Evolutionary conservation across 2,329 filamentous ascomycete species (phyloP), one percentile per base, ranked within the genome.

Genomic region (Coniochaeta hoffmannii): DNA sequence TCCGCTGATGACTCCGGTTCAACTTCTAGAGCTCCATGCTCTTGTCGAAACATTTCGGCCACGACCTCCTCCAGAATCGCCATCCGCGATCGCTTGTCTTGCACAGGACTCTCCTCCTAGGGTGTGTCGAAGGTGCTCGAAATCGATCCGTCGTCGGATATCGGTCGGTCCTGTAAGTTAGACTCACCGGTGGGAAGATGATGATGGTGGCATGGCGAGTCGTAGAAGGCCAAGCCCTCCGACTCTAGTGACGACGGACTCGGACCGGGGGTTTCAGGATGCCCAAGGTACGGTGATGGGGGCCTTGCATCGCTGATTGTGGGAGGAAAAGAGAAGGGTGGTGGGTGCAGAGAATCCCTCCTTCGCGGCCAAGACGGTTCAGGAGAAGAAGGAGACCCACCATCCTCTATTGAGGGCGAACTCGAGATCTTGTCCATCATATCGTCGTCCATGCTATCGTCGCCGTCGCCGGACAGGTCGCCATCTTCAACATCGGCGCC

Each of bases 391-490:
- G 66, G 59, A 75, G 77, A 94, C 91, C 81, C 86, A 99, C 93
- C 93, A 87, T 97, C 93, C 79, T 96, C 91, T 73, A 99, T 99
- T 65, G 93, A 97, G 68, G 94, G 94, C 65, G 93, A 97, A 73
- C 92, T 97, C 66, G 93, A 97, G 62, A 99, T 97, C 73, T 94
- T 94, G 76, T 97, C 94, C 88, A 96, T 90, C 85, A 96, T 86
- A 71, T 97, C 93, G 72, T 97, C 79, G 67, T 95, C 91, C 69
- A 91, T 75, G 64, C 89, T 82, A 63, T 89, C 88, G 50, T 79
- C 88, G 64, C 87, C 86, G 51, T 83, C 84, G 61, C 83, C 82
- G 63, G 87, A 81, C 65, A 83, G 73, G 60, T 89, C 85, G 50
- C 80, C 83, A 60, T 88, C 85, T 62, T 82, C 65, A 50, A 69